Evolutionary conservation across 1,139 yeast genomes (phyloP).

Genomic region (Komagataea norvegica): DNA sequence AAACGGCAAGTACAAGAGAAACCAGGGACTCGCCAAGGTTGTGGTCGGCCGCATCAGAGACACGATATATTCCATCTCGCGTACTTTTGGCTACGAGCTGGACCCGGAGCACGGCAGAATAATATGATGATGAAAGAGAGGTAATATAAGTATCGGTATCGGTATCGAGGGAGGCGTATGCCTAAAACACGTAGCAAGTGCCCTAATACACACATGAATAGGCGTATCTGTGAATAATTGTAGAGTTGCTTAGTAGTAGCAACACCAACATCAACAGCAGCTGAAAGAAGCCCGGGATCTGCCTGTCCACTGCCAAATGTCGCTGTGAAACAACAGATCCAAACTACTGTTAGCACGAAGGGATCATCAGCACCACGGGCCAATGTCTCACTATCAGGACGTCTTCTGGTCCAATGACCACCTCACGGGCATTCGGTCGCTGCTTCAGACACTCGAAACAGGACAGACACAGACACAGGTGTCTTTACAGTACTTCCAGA

Average conservation of each 20-base stretch:
- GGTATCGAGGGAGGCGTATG: no score
- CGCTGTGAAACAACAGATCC: no score
- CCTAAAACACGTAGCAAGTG: no score
- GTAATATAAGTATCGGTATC: neutral
- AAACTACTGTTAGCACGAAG: no score
- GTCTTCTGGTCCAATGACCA: constrained; percentile 30
- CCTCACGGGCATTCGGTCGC: constrained; percentile 26
- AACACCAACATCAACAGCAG: no score
- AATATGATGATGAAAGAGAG: no score
- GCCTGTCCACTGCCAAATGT: no score
- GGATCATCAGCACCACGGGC: constrained; percentile 1
- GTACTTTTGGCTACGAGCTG: constrained; percentile 58
- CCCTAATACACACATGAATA: no score
- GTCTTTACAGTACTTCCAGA: constrained; percentile 17
- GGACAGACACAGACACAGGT: constrained; percentile 20
- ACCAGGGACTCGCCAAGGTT: constrained; percentile 59
- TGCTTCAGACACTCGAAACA: constrained; percentile 18
- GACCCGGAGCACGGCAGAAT: constrained; percentile 56
- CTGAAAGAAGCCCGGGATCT: no score
- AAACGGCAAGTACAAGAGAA: constrained; percentile 33
- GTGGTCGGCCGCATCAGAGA: constrained; percentile 53
- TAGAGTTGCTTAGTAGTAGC: no score
- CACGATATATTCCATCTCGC: constrained; percentile 42
- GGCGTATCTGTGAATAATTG: no score
- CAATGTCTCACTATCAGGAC: constrained; percentile 14